phyloP scores from a whole-genome alignment of 2,329 filamentous ascomycete genomes.

The Penicillium sp. region DNA sequence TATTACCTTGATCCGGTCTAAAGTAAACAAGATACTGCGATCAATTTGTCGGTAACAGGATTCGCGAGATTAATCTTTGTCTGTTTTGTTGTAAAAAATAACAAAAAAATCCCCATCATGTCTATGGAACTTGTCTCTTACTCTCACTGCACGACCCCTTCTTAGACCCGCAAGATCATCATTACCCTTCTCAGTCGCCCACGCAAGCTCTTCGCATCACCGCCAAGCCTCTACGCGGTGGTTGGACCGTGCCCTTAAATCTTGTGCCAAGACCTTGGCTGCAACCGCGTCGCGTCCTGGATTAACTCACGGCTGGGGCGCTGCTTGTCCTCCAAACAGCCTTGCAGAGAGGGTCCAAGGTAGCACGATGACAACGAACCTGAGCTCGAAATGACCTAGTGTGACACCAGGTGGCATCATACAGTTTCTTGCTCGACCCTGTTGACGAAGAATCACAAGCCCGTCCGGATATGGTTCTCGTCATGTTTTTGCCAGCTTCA shows the following conservation, averaged over 20 bases:
- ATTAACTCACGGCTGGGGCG: not conserved
- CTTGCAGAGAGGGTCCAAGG: not conserved
- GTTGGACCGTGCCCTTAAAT: not conserved
- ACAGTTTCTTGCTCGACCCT: not conserved
- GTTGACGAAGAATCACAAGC: not conserved
- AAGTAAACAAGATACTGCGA: too few relatives aligned
- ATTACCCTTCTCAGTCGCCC: conserved; percentile 1
- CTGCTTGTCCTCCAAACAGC: conserved; percentile 1
- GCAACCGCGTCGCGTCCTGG: not conserved
- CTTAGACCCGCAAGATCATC: not conserved
- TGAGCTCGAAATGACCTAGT: not conserved
- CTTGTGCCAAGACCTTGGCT: not conserved
- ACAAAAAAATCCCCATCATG: too few relatives aligned
- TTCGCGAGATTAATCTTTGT: too few relatives aligned
- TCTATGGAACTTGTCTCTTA: too few relatives aligned
- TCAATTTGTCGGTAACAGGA: too few relatives aligned
- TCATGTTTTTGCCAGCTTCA: not conserved
- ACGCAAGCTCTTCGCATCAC: conserved; percentile 7
- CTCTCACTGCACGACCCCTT: not conserved
- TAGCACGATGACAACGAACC: not conserved
- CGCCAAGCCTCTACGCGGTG: not conserved
- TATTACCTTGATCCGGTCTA: too few relatives aligned
- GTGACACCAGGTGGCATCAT: not conserved
- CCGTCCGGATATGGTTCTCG: not conserved
- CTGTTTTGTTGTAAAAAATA: too few relatives aligned